Conservation (phyloP, 139 green algal species). For the Closterium sp. region DNA sequence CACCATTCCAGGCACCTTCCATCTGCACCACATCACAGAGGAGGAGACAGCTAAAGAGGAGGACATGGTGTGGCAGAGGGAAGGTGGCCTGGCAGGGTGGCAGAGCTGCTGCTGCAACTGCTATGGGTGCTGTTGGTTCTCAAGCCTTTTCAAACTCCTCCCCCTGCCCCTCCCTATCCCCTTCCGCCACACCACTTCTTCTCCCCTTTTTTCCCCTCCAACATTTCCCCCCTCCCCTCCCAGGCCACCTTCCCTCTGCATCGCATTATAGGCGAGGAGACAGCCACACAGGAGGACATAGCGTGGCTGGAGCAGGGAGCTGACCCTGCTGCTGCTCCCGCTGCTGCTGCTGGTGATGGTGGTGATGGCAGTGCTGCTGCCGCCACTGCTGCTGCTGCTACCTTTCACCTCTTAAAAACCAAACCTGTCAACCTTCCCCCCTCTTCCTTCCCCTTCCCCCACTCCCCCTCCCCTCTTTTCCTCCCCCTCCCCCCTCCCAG, state of each 20-base stretch:
- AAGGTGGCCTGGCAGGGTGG: too few relatives aligned
- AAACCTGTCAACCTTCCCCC: background rate
- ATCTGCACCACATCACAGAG: too few relatives aligned
- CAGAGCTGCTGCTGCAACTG: too few relatives aligned
- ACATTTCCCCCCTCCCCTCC: background rate
- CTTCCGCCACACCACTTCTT: background rate
- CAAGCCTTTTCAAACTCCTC: too few relatives aligned
- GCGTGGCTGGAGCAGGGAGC: background rate
- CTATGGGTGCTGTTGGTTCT: too few relatives aligned
- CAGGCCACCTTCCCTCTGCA: constrained; percentile 24
- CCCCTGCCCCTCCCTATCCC: background rate
- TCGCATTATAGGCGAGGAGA: constrained; percentile 23
- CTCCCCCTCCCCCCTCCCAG: background rate
- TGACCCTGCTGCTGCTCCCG: too few relatives aligned
- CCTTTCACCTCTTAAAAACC: too few relatives aligned
- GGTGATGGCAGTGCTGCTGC: too few relatives aligned
- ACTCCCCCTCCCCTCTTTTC: background rate
- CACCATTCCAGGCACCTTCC: too few relatives aligned
- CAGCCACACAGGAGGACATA: constrained; percentile 13
- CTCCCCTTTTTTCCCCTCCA: background rate
- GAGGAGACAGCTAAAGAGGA: too few relatives aligned
- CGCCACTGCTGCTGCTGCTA: background rate
- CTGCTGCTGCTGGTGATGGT: background rate
- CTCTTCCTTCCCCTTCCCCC: background rate
- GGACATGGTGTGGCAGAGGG: too few relatives aligned